Percentiles rank a stretch among this genome's conserved stretches.
phyloP scores from a whole-genome alignment of 768 basidiomycete species.

The Amanita jacksonii region DNA sequence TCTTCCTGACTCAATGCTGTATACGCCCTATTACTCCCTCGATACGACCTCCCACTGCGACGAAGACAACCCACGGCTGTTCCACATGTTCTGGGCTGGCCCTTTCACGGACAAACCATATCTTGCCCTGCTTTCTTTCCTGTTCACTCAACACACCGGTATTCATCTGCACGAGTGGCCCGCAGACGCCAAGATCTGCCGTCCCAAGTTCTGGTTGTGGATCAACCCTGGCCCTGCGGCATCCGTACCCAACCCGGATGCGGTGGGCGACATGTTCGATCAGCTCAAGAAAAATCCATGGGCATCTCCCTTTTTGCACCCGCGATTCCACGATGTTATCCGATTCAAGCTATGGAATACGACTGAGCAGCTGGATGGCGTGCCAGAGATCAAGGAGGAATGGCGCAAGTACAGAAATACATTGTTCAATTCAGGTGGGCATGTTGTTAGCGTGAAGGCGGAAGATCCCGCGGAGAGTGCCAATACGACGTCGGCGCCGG shows the following conservation, averaged over 20 bases:
- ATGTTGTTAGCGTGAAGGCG: constrained; percentile 51
- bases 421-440: constrained; percentile 84
- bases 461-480: constrained; percentile 24
- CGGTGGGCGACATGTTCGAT: constrained; percentile 73
- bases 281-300: constrained; percentile 75
- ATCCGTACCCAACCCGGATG: constrained; percentile 68
- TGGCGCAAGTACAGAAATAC: constrained; percentile 68
- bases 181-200: constrained; percentile 45
- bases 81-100: constrained; percentile 97
- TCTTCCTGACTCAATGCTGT: constrained; percentile 37
- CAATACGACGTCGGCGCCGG: constrained; percentile 42
- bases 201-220: constrained; percentile 94
- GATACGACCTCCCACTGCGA: constrained; percentile 47
- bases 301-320: constrained; percentile 88
- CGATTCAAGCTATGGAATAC: constrained; percentile 96
- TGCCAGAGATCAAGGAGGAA: constrained; percentile 79
- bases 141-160: constrained; percentile 87
- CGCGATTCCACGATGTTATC: constrained; percentile 79
- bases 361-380: constrained; percentile 85
- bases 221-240: constrained; percentile 92
- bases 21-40: constrained; percentile 32
- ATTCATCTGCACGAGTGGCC: constrained; percentile 47
- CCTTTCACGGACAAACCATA: constrained; percentile 97
- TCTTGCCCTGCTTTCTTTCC: constrained; percentile 83
- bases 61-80: constrained; percentile 67